Conservation (phyloP, 768 basidiomycete genomes). For the Hysterangium stoloniferum region DNA sequence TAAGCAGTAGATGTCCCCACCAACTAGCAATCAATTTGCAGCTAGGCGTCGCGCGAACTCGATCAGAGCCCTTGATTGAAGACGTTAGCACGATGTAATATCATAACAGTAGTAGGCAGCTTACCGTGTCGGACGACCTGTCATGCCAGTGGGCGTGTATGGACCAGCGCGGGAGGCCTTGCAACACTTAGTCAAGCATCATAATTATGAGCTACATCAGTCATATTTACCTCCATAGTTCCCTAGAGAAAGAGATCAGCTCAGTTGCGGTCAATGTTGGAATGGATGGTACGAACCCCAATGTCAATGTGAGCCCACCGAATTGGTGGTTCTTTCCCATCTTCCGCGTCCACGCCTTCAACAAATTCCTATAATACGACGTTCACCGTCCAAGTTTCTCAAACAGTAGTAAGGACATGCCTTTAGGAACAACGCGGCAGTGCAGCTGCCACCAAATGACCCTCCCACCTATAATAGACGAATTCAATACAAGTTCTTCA, state of each 20-base stretch:
- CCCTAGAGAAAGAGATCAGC: slow-evolving; percentile 24
- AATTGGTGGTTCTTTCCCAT: slow-evolving; percentile 42
- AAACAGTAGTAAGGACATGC: not conserved
- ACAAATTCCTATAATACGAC: slow-evolving; percentile 44
- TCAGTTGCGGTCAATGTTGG: slow-evolving; percentile 15
- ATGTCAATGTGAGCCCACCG: slow-evolving; percentile 90
- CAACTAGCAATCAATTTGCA: no score
- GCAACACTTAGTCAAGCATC: not conserved
- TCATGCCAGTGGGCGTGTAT: slow-evolving; percentile 72
- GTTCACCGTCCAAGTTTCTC: not conserved
- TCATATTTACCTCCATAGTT: slow-evolving; percentile 53
- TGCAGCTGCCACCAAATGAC: slow-evolving; percentile 61
- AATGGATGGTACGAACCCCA: slow-evolving; percentile 23
- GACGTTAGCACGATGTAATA: not conserved
- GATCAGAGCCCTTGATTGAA: slow-evolving; percentile 15
- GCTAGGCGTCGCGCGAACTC: no score
- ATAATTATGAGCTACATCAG: not conserved
- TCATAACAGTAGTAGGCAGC: slow-evolving; percentile 17
- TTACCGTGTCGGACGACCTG: slow-evolving; percentile 71
- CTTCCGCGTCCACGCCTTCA: slow-evolving; percentile 58
- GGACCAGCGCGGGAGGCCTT: slow-evolving; percentile 45
- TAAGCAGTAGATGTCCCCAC: no score
- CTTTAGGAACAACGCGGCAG: slow-evolving; percentile 84
- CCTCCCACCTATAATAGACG: slow-evolving; percentile 52
- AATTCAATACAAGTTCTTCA: not conserved